phyloP scores from a whole-genome alignment of 352 stramenopile genomes.

The Phytophthora sansomeana region DNA sequence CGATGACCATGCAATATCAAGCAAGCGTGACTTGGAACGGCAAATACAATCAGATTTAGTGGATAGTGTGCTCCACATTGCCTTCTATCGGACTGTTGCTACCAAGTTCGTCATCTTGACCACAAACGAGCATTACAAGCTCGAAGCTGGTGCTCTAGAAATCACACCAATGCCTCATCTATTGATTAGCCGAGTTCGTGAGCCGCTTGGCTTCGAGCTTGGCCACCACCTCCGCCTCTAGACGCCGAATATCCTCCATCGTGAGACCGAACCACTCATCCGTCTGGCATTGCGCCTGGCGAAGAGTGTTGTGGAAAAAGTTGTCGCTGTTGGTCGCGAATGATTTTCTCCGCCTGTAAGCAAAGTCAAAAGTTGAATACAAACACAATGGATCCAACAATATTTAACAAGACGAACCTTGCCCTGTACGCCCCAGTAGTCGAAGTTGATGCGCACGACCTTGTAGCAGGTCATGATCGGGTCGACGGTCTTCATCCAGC shows the following conservation, averaged over 20 bases:
- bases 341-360: constrained; percentile 74
- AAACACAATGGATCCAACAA: not conserved
- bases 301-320: constrained; percentile 80
- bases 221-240: constrained; percentile 75
- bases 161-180: constrained; percentile 24
- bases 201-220: constrained; percentile 83
- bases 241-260: constrained; percentile 86
- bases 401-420: constrained; percentile 43
- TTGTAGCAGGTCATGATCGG: constrained; percentile 91
- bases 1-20: too few species aligned
- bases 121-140: not conserved
- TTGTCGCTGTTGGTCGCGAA: constrained; percentile 85
- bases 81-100: constrained; percentile 4
- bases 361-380: not conserved
- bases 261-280: constrained; percentile 86
- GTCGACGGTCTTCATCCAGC: constrained; percentile 74
- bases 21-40: not conserved
- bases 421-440: constrained; percentile 88
- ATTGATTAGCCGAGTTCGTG: constrained; percentile 49
- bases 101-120: not conserved
- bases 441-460: constrained; percentile 88
- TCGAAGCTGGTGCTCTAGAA: not conserved
- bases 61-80: not conserved
- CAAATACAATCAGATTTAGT: constrained; percentile 3
- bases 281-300: constrained; percentile 80